These are phyloP conservation scores for Hypholoma sublateritium DNA, from an alignment of 768 basidiomycete species.

Conservation along the genomic window DNA sequence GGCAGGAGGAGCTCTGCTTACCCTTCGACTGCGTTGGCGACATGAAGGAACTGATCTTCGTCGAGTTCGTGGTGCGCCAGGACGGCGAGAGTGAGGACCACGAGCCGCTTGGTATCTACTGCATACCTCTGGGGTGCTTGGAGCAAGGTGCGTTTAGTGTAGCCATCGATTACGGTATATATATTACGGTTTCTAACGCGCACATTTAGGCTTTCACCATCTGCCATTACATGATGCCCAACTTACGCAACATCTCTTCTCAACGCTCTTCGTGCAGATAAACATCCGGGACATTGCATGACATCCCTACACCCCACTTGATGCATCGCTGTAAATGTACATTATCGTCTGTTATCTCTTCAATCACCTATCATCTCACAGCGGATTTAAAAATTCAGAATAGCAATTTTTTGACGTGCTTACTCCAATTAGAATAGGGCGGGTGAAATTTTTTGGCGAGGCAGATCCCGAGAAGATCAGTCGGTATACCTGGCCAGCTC, in stretches of 20 bases:
- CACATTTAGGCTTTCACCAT: constrained; percentile 73
- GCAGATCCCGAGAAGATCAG: too few relatives aligned
- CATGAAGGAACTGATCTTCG: constrained; percentile 85
- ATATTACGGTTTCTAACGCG: background rate
- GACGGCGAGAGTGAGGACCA: constrained; percentile 55
- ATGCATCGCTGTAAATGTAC: background rate
- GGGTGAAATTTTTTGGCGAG: background rate
- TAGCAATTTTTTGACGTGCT: background rate
- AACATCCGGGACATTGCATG: constrained; percentile 35
- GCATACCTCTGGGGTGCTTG: constrained; percentile 71
- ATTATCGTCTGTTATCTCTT: too few relatives aligned
- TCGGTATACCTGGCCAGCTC: background rate
- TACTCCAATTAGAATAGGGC: background rate
- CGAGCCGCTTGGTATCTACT: constrained; percentile 76
- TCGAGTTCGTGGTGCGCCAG: constrained; percentile 76
- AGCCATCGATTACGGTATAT: background rate
- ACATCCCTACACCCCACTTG: background rate
- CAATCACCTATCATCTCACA: too few relatives aligned
- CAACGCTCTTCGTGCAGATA: constrained; percentile 84
- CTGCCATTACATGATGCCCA: constrained; percentile 90
- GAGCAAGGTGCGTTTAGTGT: constrained; percentile 52
- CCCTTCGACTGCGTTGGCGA: constrained; percentile 77
- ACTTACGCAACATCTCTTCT: constrained; percentile 88
- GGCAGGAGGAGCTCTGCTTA: constrained; percentile 71
- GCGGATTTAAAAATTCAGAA: too few relatives aligned